These are phyloP conservation scores for Vanderwaltozyma tropicalis DNA, from an alignment of 805 yeast species.

Conservation along the genomic window DNA sequence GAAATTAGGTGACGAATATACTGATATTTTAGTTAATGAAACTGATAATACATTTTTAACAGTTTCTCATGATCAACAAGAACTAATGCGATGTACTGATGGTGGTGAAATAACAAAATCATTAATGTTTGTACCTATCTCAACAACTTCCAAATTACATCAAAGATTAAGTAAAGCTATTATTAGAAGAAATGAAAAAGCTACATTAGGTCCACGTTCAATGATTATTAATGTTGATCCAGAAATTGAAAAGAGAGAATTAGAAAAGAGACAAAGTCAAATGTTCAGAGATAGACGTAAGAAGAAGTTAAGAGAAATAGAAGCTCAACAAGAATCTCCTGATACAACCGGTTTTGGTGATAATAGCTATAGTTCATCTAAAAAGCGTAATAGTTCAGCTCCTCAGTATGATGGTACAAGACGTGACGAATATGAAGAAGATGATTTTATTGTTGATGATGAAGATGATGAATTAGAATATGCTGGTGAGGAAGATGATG, in stretches of 20 bases:
- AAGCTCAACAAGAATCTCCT: conserved; percentile 39
- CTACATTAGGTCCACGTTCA: conserved; percentile 31
- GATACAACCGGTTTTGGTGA: conserved; percentile 23
- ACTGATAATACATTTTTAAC: conserved; percentile 64
- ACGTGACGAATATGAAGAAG: conserved; percentile 26
- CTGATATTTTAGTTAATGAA: conserved; percentile 61
- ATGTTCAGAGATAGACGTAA: conserved; percentile 58
- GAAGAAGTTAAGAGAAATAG: conserved; percentile 45
- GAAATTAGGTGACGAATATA: conserved; percentile 78
- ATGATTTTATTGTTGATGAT: conserved; percentile 28
- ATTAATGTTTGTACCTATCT: conserved; percentile 76
- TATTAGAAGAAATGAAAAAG: conserved; percentile 28
- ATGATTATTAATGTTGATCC: conserved; percentile 49
- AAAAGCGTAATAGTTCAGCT: conserved; percentile 3
- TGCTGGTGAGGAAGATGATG: conserved; percentile 22
- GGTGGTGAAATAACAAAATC: conserved; percentile 54
- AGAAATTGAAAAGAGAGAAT: conserved; percentile 50
- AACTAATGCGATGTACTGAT: conserved; percentile 50
- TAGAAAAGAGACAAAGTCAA: conserved; percentile 58
- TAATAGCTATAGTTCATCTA: conserved; percentile 7
- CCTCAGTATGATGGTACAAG: conserved; percentile 8
- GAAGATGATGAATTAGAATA: conserved; percentile 25
- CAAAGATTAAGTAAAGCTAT: conserved; percentile 66
- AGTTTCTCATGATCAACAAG: conserved; percentile 59
- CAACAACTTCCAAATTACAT: conserved; percentile 80